Evolutionary conservation across 371 early-diverging fungal genomes (phyloP), one percentile per base, ranked within the genome.

Genomic region (Mucor sp.): DNA sequence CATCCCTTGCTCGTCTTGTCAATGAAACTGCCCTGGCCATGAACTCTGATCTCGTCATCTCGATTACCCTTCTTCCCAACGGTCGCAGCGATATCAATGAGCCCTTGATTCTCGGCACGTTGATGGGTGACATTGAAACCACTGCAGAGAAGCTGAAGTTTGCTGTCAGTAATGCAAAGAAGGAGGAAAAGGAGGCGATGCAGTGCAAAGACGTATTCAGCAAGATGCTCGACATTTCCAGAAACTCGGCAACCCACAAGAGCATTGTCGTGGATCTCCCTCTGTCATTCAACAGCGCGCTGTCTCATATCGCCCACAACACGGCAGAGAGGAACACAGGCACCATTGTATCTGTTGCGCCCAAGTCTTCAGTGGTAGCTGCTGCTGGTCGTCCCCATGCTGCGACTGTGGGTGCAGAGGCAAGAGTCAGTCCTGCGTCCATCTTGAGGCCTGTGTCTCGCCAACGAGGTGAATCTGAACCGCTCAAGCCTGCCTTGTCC

Each of bases 111-210:
- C 65, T 74, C 25, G 66, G 67, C 12, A 67, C 71, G 0, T 21
- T 74, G 8, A 65, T 71, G 62, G 69, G 76, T 11, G 74, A 78
- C 19, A 68, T 73, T 15, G 71, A 76, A 32, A 55, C 60, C 0
- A 43, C 73, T 30, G 77, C 72, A 1, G 75, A 76, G n/a, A 76
- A 72, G 35, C 30, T 81, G 15, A 69, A 66, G 27, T 71, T 78
- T 32, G 73, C 70, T n/a, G 66, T 81, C 6, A 50, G 64, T 35
- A 74, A 76, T 48, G 73, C 81, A n/a, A 78, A 81, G 53, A 68
- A 44, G 7, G 39, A 62, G 30, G 30, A 30, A n/a, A n/a, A n/a
- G 5, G 71, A 79, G 70, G 59, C 76, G 19, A 68, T 72, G 65
- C 70, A 63, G 44, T 59, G 68, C 7, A 58, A 53, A 15, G 62